Evolutionary conservation across 768 basidiomycete genomes (phyloP).

Genomic region (Boletus huronensis): DNA sequence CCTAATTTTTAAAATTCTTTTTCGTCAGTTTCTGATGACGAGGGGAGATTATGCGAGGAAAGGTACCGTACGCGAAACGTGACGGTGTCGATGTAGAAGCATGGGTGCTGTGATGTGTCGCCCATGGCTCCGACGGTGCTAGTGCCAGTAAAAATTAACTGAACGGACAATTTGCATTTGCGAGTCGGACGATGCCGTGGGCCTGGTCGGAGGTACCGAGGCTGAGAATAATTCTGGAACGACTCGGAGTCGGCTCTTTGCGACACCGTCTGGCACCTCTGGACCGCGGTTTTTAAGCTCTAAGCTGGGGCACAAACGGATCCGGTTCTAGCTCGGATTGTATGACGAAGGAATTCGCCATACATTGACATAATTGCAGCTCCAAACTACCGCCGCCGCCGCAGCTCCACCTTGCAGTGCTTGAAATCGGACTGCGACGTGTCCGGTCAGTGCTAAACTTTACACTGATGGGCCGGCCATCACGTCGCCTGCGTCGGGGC

Average conservation of each 20-base stretch:
- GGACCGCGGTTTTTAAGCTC: neutral
- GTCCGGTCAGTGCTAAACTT: neutral
- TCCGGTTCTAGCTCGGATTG: neutral
- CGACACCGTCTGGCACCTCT: neutral
- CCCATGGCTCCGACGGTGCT: neutral
- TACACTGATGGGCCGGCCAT: neutral
- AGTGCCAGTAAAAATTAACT: no score
- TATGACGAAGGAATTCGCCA: neutral
- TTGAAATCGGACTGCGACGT: neutral
- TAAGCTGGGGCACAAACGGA: neutral
- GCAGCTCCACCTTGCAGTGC: neutral
- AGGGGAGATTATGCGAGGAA: neutral
- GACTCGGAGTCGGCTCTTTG: neutral
- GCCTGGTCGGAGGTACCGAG: no score
- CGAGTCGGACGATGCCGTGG: neutral
- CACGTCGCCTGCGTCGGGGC: slow-evolving; percentile 5
- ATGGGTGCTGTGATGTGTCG: neutral
- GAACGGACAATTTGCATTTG: neutral
- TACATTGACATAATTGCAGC: neutral
- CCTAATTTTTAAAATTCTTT: slow-evolving; percentile 2
- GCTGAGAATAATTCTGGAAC: neutral
- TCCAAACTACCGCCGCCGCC: no score
- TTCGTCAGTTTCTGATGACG: neutral
- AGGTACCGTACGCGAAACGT: slow-evolving; percentile 12
- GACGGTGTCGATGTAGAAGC: slow-evolving; percentile 12